Evolutionary conservation across 73 alveolate genomes (phyloP).

Genomic region (Paramecium primaurelia): DNA sequence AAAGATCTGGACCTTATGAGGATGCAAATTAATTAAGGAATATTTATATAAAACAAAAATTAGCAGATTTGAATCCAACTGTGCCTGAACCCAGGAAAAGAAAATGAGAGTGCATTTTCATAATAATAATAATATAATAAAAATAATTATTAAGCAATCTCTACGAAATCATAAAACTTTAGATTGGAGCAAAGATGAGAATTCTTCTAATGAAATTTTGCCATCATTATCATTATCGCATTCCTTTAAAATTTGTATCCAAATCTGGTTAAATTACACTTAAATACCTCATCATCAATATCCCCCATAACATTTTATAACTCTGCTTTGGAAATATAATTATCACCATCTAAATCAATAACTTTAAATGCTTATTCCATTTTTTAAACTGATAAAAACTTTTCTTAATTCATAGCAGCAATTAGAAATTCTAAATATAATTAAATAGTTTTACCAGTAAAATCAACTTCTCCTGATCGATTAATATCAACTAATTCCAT

Average conservation of each 20-base stretch:
- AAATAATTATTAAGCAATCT: not conserved
- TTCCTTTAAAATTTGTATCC: conserved; percentile 51
- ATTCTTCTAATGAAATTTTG: conserved; percentile 53
- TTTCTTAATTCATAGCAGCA: conserved; percentile 63
- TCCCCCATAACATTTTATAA: conserved; percentile 56
- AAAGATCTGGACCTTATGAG: conserved; percentile 55
- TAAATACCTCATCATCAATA: conserved; percentile 49
- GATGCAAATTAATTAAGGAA: conserved; percentile 49
- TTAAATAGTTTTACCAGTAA: conserved; percentile 33
- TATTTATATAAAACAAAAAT: conserved; percentile 47
- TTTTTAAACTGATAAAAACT: conserved; percentile 46
- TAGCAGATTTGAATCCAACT: conserved; percentile 21
- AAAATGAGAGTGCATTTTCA: not conserved
- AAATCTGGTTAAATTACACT: not conserved
- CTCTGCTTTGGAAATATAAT: conserved; percentile 55
- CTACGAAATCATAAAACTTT: conserved; percentile 21
- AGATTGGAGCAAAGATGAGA: conserved; percentile 32
- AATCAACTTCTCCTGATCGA: conserved; percentile 66
- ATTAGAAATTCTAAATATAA: conserved; percentile 57
- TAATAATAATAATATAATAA: not conserved
- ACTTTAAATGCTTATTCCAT: conserved; percentile 63
- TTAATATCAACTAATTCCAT: conserved; percentile 63
- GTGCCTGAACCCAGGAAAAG: conserved; percentile 13
- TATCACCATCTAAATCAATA: conserved; percentile 63
- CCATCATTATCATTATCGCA: conserved; percentile 64